Conservation (phyloP, 345 rosid species). For the Lenwebbia sp. region DNA sequence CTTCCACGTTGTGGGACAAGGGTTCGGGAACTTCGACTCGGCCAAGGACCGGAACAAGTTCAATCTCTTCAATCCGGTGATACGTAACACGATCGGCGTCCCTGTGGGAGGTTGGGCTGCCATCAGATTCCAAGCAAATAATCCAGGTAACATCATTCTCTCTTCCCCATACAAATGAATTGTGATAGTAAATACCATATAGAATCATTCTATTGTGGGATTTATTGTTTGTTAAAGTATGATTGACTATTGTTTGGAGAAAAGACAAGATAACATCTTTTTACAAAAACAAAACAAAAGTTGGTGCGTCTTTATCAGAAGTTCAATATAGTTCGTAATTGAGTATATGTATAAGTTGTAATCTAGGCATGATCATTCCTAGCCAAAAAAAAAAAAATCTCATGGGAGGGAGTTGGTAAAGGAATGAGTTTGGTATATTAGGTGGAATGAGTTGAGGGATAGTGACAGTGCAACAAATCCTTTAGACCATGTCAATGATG, state of each 20-base stretch:
- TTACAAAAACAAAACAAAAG: background rate
- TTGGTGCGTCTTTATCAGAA: background rate
- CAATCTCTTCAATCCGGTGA: slow-evolving; percentile 55
- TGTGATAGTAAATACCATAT: background rate
- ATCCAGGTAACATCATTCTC: slow-evolving; percentile 43
- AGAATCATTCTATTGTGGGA: background rate
- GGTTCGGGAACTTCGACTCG: slow-evolving; percentile 70
- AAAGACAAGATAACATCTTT: background rate
- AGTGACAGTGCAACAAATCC: background rate
- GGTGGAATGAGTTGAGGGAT: background rate
- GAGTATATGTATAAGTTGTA: background rate
- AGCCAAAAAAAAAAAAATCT: no score
- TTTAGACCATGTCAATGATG: background rate
- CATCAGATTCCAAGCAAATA: slow-evolving; percentile 63
- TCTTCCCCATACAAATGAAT: background rate
- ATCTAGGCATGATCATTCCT: background rate
- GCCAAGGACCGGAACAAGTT: slow-evolving; percentile 28
- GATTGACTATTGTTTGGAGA: background rate
- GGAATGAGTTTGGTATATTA: background rate
- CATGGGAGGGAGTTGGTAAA: background rate
- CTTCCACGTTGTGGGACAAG: slow-evolving; percentile 82
- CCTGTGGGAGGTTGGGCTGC: slow-evolving; percentile 92
- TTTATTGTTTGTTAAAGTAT: background rate
- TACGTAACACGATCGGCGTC: slow-evolving; percentile 63
- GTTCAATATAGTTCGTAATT: background rate